A percentile compares a stretch with the other conserved stretches of the same genome.
Evolutionary conservation across 345 rosid species (phyloP).

Genomic region (Nasturtium officinale): DNA sequence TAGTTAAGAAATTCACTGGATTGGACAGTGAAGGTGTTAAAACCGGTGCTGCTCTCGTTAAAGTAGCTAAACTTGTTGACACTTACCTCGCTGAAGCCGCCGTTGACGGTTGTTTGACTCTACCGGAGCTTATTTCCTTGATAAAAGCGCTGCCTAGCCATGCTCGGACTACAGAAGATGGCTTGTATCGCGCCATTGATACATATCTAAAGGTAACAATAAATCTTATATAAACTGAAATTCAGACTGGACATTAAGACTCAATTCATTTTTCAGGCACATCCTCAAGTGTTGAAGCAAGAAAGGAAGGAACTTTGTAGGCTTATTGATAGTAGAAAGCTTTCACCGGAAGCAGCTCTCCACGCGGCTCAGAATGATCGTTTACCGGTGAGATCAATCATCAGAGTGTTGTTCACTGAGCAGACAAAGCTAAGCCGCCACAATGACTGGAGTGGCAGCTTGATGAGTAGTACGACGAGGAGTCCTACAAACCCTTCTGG

Average conservation of each 20-base stretch:
- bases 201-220: slow-evolving; percentile 72
- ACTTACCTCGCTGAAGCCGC: slow-evolving; percentile 77
- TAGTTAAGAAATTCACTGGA: slow-evolving; percentile 59
- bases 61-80: slow-evolving; percentile 87
- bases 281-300: slow-evolving; percentile 71
- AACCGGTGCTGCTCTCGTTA: slow-evolving; percentile 57
- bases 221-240: background rate
- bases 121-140: slow-evolving; percentile 59
- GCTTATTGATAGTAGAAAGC: slow-evolving; percentile 72
- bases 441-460: slow-evolving; percentile 71
- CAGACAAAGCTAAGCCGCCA: slow-evolving; percentile 67
- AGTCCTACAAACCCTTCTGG: slow-evolving; percentile 54
- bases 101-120: slow-evolving; percentile 58
- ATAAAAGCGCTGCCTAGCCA: slow-evolving; percentile 66
- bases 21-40: slow-evolving; percentile 54
- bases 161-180: slow-evolving; percentile 74
- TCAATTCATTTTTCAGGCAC: slow-evolving; percentile 56
- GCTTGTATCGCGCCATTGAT: slow-evolving; percentile 84
- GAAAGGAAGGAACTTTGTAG: slow-evolving; percentile 76
- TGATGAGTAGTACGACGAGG: slow-evolving; percentile 52
- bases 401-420: slow-evolving; percentile 78
- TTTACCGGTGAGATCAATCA: slow-evolving; percentile 75
- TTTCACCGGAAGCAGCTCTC: slow-evolving; percentile 77
- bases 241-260: background rate
- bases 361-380: slow-evolving; percentile 91